Base-by-base conservation (phyloP, 148 eudicot genomes). In the Pharnaceum exiguum region DNA sequence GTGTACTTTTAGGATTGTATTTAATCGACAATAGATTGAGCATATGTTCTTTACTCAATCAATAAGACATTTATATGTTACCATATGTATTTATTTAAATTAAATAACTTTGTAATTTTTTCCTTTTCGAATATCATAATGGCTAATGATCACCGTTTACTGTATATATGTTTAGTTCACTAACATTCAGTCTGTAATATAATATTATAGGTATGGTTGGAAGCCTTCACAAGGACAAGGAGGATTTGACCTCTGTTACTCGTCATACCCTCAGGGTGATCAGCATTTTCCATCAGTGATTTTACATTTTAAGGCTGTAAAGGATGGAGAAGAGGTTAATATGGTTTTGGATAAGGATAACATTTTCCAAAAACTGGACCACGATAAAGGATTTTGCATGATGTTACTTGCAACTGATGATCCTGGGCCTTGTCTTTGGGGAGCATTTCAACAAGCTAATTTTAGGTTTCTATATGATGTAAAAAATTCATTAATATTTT, bases 401-500 rank as follows among this genome's bases (percentile, higher is more conserved):
- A 49, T 36, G 55, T 8, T 56, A 3, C 2, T 36, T 7, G 6
- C 35, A 1, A 9, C 4, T 4, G 2, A 26, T 19, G 55, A 47
- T 28, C n/a, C 45, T 7, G 54, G 28, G 1, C 45, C 42, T 55
- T 65, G 54, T 8, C 4, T 65, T 3, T 24, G 54, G 18, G 69
- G 69, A 12, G 69, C 69, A 13, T 65, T 46, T 56, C 69, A 65
- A 37, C 69, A 46, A 7, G 61, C 62, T 6, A 56, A 65, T 46
- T 65, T 55, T 19, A 46, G n/a, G 36, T 7, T 46, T 12, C 39
- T 56, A 11, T 46, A 17, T 46, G 62, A 55, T 13, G 11, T 46
- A 18, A 18, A 23, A 16, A 28, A 37, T 36, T 1, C 1, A 2
- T 3, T 31, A 1, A 19, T 63, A 0, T 63, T 6, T 2, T 63